phyloP scores from a whole-genome alignment of 257 asterid genomes.

The Jacaranda copaia region DNA sequence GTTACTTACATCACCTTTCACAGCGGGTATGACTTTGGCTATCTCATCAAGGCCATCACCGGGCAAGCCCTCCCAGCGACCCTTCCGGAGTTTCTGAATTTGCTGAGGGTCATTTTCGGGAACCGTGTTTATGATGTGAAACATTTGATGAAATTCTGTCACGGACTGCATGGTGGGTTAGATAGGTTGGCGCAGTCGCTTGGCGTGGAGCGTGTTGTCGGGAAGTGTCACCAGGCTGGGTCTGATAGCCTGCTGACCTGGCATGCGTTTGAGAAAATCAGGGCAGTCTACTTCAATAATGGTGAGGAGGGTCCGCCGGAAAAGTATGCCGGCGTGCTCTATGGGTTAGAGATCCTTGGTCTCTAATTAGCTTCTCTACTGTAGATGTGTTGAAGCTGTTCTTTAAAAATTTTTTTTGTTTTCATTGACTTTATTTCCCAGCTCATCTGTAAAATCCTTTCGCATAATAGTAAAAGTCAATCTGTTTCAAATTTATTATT shows the following conservation, averaged over 20 bases:
- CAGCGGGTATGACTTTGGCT: conserved; percentile 82
- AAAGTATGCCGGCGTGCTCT: conserved; percentile 71
- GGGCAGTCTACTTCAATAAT: conserved; percentile 49
- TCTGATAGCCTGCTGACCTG: conserved; percentile 86
- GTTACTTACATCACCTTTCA: conserved; percentile 73
- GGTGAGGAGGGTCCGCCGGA: conserved; percentile 52
- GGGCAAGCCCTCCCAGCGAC: conserved; percentile 61
- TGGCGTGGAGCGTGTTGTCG: conserved; percentile 61
- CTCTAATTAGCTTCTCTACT: conserved; percentile 42
- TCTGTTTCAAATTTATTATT: conserved; percentile 17
- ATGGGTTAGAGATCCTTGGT: conserved; percentile 70
- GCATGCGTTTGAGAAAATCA: conserved; percentile 70
- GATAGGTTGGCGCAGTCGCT: conserved; percentile 69
- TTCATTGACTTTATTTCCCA: conserved; percentile 32
- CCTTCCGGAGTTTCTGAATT: conserved; percentile 53
- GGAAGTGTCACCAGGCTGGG: conserved; percentile 86
- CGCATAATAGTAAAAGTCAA: conserved; percentile 40
- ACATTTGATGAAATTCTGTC: conserved; percentile 69
- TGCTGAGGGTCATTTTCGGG: conserved; percentile 69
- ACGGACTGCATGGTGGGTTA: conserved; percentile 77
- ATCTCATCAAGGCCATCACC: conserved; percentile 67
- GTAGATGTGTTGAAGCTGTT: conserved; percentile 42
- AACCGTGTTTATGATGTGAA: conserved; percentile 77
- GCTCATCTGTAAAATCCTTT: conserved; percentile 52
- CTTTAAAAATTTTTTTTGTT: conserved; percentile 22